These are phyloP conservation scores for Pyrenophora graminea DNA, from an alignment of 2,329 filamentous ascomycete species.

Conservation along the genomic window DNA sequence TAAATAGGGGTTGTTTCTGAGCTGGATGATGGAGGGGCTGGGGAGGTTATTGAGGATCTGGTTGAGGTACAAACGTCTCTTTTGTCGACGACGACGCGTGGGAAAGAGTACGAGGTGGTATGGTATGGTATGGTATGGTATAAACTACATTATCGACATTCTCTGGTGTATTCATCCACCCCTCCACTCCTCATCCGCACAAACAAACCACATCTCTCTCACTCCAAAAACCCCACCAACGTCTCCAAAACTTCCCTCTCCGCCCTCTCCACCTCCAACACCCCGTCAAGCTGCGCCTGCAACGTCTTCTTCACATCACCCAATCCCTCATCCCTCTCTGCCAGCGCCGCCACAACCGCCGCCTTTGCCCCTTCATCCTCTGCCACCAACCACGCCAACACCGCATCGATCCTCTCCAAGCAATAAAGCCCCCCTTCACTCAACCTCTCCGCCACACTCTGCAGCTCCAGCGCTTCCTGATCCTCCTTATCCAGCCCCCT, in stretches of 20 bases:
- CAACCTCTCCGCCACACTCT: conserved; percentile 74
- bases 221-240: conserved; percentile 48
- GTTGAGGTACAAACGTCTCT: no score
- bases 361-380: conserved; percentile 78
- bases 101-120: no score
- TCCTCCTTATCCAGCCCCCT: conserved; percentile 61
- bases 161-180: no score
- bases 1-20: no score
- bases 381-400: conserved; percentile 87
- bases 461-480: conserved; percentile 64
- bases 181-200: no score
- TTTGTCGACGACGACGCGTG: no score
- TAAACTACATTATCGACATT: no score
- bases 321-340: conserved; percentile 69
- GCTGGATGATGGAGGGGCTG: no score
- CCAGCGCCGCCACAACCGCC: conserved; percentile 67
- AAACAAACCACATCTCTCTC: no score
- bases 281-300: conserved; percentile 66
- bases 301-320: conserved; percentile 68
- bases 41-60: no score
- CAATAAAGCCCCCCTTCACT: conserved; percentile 87
- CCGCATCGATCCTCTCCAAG: conserved; percentile 80
- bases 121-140: no score
- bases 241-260: conserved; percentile 70
- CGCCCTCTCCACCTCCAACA: conserved; percentile 56